Evolutionary conservation across 305 asterid genomes (phyloP).

Genomic region (Salvia sclarea): DNA sequence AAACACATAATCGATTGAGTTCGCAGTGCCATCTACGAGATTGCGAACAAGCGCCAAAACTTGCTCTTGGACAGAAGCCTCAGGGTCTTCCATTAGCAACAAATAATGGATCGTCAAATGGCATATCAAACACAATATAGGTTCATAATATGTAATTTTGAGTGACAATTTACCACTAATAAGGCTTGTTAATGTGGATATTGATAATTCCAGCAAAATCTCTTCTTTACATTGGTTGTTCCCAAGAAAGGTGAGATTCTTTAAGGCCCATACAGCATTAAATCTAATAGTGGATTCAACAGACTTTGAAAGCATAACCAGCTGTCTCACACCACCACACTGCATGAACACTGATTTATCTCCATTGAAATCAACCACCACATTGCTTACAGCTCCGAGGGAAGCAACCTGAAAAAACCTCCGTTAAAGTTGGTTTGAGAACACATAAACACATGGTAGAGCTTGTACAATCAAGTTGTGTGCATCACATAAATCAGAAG

Average conservation of each 20-base stretch:
- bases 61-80: constrained; percentile 85
- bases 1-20: constrained; percentile 64
- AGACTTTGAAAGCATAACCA: constrained; percentile 81
- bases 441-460: neutral
- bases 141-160: constrained; percentile 15
- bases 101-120: constrained; percentile 32
- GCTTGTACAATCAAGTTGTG: constrained; percentile 11
- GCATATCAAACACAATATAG: constrained; percentile 19
- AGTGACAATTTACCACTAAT: constrained; percentile 58
- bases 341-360: constrained; percentile 61
- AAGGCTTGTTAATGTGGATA: constrained; percentile 69
- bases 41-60: constrained; percentile 76
- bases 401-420: constrained; percentile 67
- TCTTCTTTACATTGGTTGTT: constrained; percentile 74
- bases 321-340: constrained; percentile 83
- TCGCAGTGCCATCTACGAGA: constrained; percentile 73
- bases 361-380: constrained; percentile 68
- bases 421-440: constrained; percentile 19
- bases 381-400: constrained; percentile 78
- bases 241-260: constrained; percentile 74
- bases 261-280: constrained; percentile 75
- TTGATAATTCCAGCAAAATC: constrained; percentile 68
- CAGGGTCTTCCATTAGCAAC: constrained; percentile 62
- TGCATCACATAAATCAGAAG: constrained; percentile 4
- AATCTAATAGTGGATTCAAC: constrained; percentile 76